Conservation (phyloP, 2,329 filamentous ascomycete species). For the Ophiostoma populinum region DNA sequence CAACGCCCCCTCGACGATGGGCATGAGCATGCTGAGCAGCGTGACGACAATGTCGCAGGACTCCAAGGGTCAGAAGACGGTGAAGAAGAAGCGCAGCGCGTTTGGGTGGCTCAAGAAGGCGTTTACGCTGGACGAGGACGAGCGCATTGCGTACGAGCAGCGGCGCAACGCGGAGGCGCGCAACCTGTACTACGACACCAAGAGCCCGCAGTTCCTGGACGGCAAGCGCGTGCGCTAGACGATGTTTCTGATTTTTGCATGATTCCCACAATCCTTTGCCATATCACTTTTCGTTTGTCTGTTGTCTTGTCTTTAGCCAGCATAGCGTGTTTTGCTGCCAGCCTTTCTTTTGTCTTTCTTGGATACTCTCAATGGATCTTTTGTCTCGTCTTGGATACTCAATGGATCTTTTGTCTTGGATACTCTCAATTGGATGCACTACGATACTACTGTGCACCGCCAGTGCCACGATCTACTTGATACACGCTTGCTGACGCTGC, state of each 20-base stretch:
- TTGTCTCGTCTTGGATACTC: no score
- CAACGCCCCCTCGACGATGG: conserved; percentile 34
- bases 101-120: conserved; percentile 55
- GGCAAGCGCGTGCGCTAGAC: conserved; percentile 27
- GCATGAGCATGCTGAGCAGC: conserved; percentile 40
- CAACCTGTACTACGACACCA: conserved; percentile 31
- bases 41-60: conserved; percentile 30
- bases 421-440: no score
- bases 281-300: background rate
- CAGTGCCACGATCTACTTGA: no score
- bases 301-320: conserved; percentile 6
- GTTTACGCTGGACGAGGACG: conserved; percentile 46
- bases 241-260: background rate
- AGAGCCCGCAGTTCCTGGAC: conserved; percentile 37
- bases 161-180: conserved; percentile 27
- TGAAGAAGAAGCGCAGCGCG: conserved; percentile 51
- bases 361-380: no score
- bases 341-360: background rate
- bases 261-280: background rate
- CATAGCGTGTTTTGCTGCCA: conserved; percentile 9
- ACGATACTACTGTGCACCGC: no score
- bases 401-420: no score
- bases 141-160: conserved; percentile 40
- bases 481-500: no score
- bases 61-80: conserved; percentile 18